Base-by-base conservation (phyloP, 2,329 filamentous ascomycete genomes). In the Ophiostoma pallidulum region DNA sequence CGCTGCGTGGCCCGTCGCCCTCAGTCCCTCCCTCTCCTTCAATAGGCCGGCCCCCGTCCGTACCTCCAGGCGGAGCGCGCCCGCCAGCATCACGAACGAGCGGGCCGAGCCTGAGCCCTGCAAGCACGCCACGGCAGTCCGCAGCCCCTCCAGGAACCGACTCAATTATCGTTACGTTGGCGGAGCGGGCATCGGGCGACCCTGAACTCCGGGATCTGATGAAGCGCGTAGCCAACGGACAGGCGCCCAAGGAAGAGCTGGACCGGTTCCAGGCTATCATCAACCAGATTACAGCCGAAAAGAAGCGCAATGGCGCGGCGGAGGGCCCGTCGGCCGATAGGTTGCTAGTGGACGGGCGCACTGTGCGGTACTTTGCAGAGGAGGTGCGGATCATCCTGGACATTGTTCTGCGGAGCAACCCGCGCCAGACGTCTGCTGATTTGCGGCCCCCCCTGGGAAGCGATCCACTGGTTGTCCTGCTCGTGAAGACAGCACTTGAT, bases 261-360 rank as follows among this genome's bases (percentile, higher is more conserved):
- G 78, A 79, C 40, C 77, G 81, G 52, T 92, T 92, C 56, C 86
- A 92, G 60, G 74, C 73, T 41, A 86, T 92, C 36, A 92, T 92
- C 52, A 84, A 89, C 57, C 80, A 88, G 59, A 75, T 92, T 48
- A 89, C 83, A 2, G 64, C 64, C 1, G 75, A 80, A 51, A 75
- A 75, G 55, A 74, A 72, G 56, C 70, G 66, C 35, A 75, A 67
- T 33, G 72, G 72, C 8, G 67, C 66, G 0, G 67, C 72, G 33
- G 68, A 72, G 43, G 73, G 71, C 0, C 75, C 75, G 7, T 73
- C 74, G 4, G 73, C 75, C 1, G 75, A 79, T 47, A 64, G 70
- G 44, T 62, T 80, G 16, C 57, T 76, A 18, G 74, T 80, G 2
- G 75, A 77, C 54, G 66, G 73, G 2, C 69, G 69, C 51, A 76